Percentiles rank a stretch among this genome's conserved stretches.
Evolutionary conservation across 2,329 filamentous ascomycete genomes (phyloP).

Genomic region (Penicillium sp.): DNA sequence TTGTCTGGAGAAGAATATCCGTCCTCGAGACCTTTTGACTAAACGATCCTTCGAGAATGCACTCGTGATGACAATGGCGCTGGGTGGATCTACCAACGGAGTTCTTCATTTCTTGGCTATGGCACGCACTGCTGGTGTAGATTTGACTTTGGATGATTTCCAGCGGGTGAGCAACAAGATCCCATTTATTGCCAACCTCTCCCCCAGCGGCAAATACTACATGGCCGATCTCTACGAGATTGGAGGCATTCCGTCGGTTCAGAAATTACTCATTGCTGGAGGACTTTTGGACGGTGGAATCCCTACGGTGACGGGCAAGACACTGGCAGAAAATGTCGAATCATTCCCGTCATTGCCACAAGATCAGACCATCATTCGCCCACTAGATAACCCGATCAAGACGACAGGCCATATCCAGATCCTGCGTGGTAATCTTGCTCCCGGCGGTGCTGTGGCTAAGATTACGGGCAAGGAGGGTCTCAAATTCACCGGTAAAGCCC

Average conservation of each 20-base stretch:
- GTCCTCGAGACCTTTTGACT: slow-evolving; percentile 72
- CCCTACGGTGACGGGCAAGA: slow-evolving; percentile 76
- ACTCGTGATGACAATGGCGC: slow-evolving; percentile 80
- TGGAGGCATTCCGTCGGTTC: slow-evolving; percentile 76
- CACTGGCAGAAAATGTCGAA: slow-evolving; percentile 73
- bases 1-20: slow-evolving; percentile 78
- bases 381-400: slow-evolving; percentile 79
- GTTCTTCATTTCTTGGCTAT: slow-evolving; percentile 87
- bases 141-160: slow-evolving; percentile 73
- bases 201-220: slow-evolving; percentile 75
- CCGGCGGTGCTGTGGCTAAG: slow-evolving; percentile 85
- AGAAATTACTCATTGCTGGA: slow-evolving; percentile 75
- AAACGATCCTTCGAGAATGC: slow-evolving; percentile 81
- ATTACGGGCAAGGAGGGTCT: slow-evolving; percentile 94
- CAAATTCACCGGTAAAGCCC: slow-evolving; percentile 70
- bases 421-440: slow-evolving; percentile 78
- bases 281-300: slow-evolving; percentile 70
- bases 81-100: slow-evolving; percentile 86
- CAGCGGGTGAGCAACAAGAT: slow-evolving; percentile 75
- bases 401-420: slow-evolving; percentile 81
- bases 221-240: slow-evolving; percentile 85
- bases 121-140: slow-evolving; percentile 75
- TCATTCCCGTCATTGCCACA: slow-evolving; percentile 70
- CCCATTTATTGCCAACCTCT: slow-evolving; percentile 78
- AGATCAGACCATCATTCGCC: slow-evolving; percentile 75